Evolutionary conservation across 1,139 yeast species (phyloP).

Genomic region (Hansenula sp.): DNA sequence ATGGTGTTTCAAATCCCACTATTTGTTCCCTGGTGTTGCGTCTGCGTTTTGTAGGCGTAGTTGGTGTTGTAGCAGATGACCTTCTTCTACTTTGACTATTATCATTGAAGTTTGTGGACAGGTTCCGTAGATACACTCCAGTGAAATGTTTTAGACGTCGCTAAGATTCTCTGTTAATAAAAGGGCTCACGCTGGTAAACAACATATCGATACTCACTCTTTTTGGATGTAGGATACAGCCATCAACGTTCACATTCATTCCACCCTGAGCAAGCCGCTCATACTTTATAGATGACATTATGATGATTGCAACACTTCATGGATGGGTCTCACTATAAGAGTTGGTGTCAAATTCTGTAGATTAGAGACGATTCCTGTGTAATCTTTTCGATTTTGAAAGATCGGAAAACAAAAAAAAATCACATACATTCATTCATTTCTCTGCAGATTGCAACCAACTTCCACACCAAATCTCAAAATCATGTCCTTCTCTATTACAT

Average conservation of each 20-base stretch:
- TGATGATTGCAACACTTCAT: too few species aligned
- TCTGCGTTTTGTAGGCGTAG: slow-evolving; percentile 7
- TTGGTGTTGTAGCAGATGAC: slow-evolving; percentile 16
- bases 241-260: neutral
- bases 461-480: neutral
- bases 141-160: slow-evolving; percentile 22
- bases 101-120: slow-evolving; percentile 11
- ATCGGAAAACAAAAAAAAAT: neutral
- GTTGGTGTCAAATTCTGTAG: neutral
- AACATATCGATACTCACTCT: slow-evolving; percentile 9
- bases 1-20: slow-evolving; percentile 20
- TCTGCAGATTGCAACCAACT: too few species aligned
- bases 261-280: neutral
- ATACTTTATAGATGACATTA: neutral
- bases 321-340: too few species aligned
- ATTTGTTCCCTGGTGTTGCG: slow-evolving; percentile 15
- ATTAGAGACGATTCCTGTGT: neutral
- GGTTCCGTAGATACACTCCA: slow-evolving; percentile 17
- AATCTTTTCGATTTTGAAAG: slow-evolving; percentile 4
- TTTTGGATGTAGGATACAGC: slow-evolving; percentile 12
- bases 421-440: neutral
- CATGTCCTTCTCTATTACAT: slow-evolving; percentile 40
- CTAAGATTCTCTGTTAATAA: slow-evolving; percentile 7
- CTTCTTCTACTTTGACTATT: neutral
- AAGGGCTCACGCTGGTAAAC: too few species aligned